Evolutionary conservation across 306 rosid species (phyloP).

Genomic region (Trichosanthes cucumerina): DNA sequence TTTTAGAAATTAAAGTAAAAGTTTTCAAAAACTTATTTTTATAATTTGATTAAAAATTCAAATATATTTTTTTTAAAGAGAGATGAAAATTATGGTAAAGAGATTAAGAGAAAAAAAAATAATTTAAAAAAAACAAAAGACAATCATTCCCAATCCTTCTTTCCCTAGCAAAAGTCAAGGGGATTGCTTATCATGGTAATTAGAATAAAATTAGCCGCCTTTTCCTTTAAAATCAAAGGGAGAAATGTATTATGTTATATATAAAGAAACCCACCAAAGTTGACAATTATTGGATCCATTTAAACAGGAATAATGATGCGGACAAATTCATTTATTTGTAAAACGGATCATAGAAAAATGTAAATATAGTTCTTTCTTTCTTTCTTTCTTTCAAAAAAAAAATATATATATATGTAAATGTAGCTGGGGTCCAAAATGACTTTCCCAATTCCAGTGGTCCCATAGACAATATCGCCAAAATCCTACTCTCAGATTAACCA

Average conservation of each 20-base stretch:
- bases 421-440: not conserved
- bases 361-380: too few species aligned
- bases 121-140: too few species aligned
- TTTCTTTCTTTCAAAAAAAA: too few species aligned
- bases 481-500: not conserved
- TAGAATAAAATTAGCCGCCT: not conserved
- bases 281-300: not conserved
- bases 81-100: too few species aligned
- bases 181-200: not conserved
- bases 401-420: not conserved
- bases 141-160: too few species aligned
- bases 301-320: not conserved
- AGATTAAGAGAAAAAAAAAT: too few species aligned
- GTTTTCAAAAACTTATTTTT: too few species aligned
- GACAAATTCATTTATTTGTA: not conserved
- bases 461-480: not conserved
- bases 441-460: not conserved
- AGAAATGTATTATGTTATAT: not conserved
- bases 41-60: too few species aligned
- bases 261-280: not conserved
- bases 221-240: not conserved
- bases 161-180: too few species aligned
- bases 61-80: too few species aligned
- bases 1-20: too few species aligned
- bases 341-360: not conserved